Evolutionary conservation across 2,329 filamentous ascomycete genomes (phyloP).

Genomic region (Tympanopsis confertula): DNA sequence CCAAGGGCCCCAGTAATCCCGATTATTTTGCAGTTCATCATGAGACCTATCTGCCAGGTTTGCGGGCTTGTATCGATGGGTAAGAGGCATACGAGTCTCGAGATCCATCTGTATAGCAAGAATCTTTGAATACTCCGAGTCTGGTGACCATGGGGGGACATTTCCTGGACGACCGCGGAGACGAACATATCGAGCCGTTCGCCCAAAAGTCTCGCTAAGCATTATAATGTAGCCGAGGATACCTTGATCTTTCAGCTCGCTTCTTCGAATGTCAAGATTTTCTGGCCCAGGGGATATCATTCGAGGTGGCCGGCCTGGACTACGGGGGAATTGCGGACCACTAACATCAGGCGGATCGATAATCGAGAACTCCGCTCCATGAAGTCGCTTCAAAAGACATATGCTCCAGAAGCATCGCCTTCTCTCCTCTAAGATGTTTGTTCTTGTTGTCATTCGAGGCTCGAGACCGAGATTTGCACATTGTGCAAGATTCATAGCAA

Average conservation of each 20-base stretch:
- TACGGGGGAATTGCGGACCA: background rate
- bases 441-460: conserved; percentile 5
- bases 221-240: conserved; percentile 31
- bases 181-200: conserved; percentile 27
- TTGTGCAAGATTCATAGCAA: conserved; percentile 30
- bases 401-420: conserved; percentile 19
- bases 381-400: conserved; percentile 15
- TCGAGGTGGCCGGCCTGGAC: conserved; percentile 14
- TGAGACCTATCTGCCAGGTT: conserved; percentile 24
- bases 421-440: conserved; percentile 12
- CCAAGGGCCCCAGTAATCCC: conserved; percentile 36
- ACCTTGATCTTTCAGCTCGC: conserved; percentile 15
- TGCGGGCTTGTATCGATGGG: conserved; percentile 31
- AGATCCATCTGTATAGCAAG: conserved; percentile 33
- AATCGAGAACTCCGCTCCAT: conserved; percentile 9
- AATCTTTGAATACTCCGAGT: conserved; percentile 34
- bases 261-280: conserved; percentile 10
- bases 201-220: conserved; percentile 30
- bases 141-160: conserved; percentile 31
- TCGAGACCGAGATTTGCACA: conserved; percentile 29
- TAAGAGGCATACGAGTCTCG: conserved; percentile 31
- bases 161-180: conserved; percentile 25
- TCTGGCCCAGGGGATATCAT: conserved; percentile 12
- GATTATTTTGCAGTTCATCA: conserved; percentile 25
- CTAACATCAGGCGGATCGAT: background rate